These are phyloP conservation scores for Solanum etuberosum DNA, from an alignment of 257 asterid genomes.

Conservation along the genomic window DNA sequence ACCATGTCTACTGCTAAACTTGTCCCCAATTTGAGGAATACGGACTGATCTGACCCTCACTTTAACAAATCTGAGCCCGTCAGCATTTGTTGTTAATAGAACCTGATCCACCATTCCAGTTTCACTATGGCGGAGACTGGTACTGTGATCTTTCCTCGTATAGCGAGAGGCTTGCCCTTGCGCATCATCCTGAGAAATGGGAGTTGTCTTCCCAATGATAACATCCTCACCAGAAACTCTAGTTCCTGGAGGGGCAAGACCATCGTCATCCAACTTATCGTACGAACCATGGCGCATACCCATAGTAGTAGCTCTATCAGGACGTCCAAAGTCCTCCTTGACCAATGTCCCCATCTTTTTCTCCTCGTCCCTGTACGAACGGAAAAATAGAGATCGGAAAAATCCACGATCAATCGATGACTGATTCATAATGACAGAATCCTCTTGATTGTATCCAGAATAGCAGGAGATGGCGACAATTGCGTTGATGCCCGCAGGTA, in stretches of 20 bases:
- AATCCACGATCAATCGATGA: slow-evolving; percentile 95
- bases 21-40: slow-evolving; percentile 95
- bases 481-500: slow-evolving; percentile 97
- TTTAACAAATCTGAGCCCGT: slow-evolving; percentile 86
- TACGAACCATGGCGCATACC: slow-evolving; percentile 99
- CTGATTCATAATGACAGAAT: slow-evolving; percentile 96
- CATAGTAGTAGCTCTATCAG: slow-evolving; percentile 86
- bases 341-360: slow-evolving; percentile 98
- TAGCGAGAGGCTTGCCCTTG: slow-evolving; percentile 79
- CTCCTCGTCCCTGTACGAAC: slow-evolving; percentile 94
- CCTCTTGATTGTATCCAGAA: slow-evolving; percentile 97
- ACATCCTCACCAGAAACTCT: slow-evolving; percentile 95
- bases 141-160: slow-evolving; percentile 93
- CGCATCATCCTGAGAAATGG: slow-evolving; percentile 78
- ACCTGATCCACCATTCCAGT: slow-evolving; percentile 96
- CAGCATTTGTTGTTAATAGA: slow-evolving; percentile 83
- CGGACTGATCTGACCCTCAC: slow-evolving; percentile 92
- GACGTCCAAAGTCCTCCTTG: slow-evolving; percentile 97
- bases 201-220: slow-evolving; percentile 93
- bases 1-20: slow-evolving; percentile 92
- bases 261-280: slow-evolving; percentile 91
- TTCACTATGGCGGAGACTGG: slow-evolving; percentile 92
- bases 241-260: slow-evolving; percentile 98
- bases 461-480: slow-evolving; percentile 93
- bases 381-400: slow-evolving; percentile 85